Conservation (phyloP, 2,329 filamentous ascomycete species). For the Botryotinia convoluta region DNA sequence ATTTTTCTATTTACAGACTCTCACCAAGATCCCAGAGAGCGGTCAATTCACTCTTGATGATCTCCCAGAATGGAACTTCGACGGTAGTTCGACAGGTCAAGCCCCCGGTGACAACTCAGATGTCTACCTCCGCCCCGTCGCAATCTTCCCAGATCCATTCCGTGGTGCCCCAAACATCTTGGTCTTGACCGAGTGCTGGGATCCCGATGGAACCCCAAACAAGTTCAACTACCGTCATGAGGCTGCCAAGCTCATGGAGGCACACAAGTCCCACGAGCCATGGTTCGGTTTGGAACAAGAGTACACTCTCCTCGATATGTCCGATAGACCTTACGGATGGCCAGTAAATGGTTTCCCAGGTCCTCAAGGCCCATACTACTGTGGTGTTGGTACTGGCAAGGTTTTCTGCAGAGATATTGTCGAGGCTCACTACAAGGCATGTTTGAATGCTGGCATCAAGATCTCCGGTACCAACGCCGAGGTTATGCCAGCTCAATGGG, state of each 20-base stretch:
- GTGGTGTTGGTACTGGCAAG: conserved; percentile 94
- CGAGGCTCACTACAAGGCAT: conserved; percentile 85
- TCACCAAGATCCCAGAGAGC: conserved; percentile 54
- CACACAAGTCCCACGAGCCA: conserved; percentile 76
- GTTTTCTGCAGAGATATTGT: conserved; percentile 98
- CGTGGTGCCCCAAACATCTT: conserved; percentile 86
- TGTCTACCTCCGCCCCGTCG: conserved; percentile 89
- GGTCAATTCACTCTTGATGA: conserved; percentile 51
- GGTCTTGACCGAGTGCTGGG: conserved; percentile 93
- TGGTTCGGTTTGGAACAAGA: conserved; percentile 99
- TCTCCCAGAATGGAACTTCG: conserved; percentile 77
- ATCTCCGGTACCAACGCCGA: conserved; percentile 99
- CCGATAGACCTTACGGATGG: conserved; percentile 91
- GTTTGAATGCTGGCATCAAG: conserved; percentile 82
- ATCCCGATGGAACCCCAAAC: conserved; percentile 91
- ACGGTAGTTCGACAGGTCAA: conserved; percentile 88
- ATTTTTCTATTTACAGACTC: conserved; percentile 50
- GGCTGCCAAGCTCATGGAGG: conserved; percentile 83
- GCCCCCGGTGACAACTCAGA: conserved; percentile 95
- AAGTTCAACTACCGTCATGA: conserved; percentile 98
- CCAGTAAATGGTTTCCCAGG: conserved; percentile 75
- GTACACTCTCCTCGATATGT: conserved; percentile 86
- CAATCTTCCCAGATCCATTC: conserved; percentile 90
- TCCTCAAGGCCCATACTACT: conserved; percentile 92
- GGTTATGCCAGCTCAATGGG: conserved; percentile 98